These are phyloP conservation scores for Neurospora pannonica DNA, from an alignment of 495 filamentous ascomycete genomes.

Conservation along the genomic window DNA sequence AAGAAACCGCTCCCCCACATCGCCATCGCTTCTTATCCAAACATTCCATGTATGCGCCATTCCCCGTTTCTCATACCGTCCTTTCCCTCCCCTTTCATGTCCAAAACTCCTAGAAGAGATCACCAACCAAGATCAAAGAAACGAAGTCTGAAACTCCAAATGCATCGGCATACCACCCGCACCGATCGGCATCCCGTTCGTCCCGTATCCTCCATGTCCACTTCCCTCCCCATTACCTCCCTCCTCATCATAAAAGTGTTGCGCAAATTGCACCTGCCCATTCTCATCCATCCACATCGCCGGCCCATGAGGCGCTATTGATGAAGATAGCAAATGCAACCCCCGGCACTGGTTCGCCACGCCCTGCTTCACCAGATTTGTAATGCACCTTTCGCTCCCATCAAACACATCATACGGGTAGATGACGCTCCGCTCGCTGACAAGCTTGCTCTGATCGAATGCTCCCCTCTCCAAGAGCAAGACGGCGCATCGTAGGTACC, in stretches of 20 bases:
- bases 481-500: conserved; percentile 24
- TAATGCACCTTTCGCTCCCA: conserved; percentile 20
- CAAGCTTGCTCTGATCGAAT: conserved; percentile 26
- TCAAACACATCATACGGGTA: conserved; percentile 24
- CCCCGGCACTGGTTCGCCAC: conserved; percentile 22
- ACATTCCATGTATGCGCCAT: background rate
- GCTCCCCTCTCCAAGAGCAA: conserved; percentile 23
- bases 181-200: conserved; percentile 1
- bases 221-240: background rate
- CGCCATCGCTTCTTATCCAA: background rate
- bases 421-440: conserved; percentile 19
- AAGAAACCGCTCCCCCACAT: background rate
- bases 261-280: background rate
- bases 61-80: background rate
- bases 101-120: background rate
- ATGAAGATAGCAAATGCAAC: conserved; percentile 18
- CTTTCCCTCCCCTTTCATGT: background rate
- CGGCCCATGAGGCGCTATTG: conserved; percentile 12
- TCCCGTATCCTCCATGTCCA: background rate
- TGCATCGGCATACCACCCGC: conserved; percentile 7
- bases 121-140: background rate
- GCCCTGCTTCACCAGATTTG: conserved; percentile 19
- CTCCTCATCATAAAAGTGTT: background rate
- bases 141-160: conserved; percentile 21
- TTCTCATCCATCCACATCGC: conserved; percentile 1